Evolutionary conservation across 805 yeast species (phyloP).

Genomic region (Candida railenensis): DNA sequence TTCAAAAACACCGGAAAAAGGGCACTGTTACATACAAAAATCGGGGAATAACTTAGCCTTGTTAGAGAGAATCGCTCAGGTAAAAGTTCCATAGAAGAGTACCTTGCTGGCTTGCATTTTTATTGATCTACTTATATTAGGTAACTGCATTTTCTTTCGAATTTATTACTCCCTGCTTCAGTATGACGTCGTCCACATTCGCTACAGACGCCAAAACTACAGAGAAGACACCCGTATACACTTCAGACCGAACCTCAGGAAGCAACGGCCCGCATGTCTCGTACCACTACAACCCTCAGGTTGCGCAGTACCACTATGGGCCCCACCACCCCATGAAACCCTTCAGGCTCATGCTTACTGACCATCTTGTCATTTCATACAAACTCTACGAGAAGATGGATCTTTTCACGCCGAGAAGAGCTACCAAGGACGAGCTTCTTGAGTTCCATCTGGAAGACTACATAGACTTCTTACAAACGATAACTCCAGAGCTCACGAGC

Average conservation of each 20-base stretch:
- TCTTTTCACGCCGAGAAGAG: slow-evolving; percentile 76
- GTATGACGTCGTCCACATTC: slow-evolving; percentile 26
- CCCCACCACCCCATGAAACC: slow-evolving; percentile 99
- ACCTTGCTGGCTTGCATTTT: too few species aligned
- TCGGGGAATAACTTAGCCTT: too few species aligned
- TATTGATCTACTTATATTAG: too few species aligned
- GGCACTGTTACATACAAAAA: background rate
- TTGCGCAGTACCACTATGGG: slow-evolving; percentile 83
- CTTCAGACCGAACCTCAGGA: slow-evolving; percentile 12
- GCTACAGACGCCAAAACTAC: slow-evolving; percentile 32
- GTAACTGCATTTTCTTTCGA: too few species aligned
- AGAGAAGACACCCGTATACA: slow-evolving; percentile 32
- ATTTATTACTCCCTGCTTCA: too few species aligned
- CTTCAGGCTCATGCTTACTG: slow-evolving; percentile 88
- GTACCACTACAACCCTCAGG: slow-evolving; percentile 84
- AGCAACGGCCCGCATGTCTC: slow-evolving; percentile 62
- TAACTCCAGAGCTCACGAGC: slow-evolving; percentile 71
- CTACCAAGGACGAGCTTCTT: slow-evolving; percentile 74
- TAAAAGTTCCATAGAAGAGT: too few species aligned
- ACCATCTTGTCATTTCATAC: slow-evolving; percentile 82
- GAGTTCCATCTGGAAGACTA: slow-evolving; percentile 89
- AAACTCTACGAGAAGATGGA: slow-evolving; percentile 90
- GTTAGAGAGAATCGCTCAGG: too few species aligned
- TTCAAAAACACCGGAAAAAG: background rate
- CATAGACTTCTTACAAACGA: slow-evolving; percentile 68